These are phyloP conservation scores for Suillus placidus DNA, from an alignment of 768 basidiomycete species.

Conservation along the genomic window DNA sequence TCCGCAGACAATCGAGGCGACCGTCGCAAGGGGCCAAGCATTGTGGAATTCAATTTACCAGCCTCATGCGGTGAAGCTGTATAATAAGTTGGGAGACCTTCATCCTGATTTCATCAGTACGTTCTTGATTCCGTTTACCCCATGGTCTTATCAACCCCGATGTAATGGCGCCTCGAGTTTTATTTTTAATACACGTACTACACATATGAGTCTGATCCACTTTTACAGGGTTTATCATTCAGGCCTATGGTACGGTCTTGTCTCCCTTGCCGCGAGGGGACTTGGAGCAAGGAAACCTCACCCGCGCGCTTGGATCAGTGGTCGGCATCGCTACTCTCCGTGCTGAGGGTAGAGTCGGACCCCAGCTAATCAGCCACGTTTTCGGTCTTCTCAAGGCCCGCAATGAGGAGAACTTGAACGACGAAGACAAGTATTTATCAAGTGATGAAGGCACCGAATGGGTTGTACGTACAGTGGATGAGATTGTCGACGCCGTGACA, in stretches of 20 bases:
- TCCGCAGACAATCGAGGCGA: slow-evolving; percentile 67
- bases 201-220: slow-evolving; percentile 25
- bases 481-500: slow-evolving; percentile 74
- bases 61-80: slow-evolving; percentile 87
- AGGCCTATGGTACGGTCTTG: slow-evolving; percentile 79
- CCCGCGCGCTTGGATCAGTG: slow-evolving; percentile 81
- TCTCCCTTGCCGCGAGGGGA: slow-evolving; percentile 71
- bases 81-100: slow-evolving; percentile 82
- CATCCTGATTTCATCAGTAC: slow-evolving; percentile 94
- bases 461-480: slow-evolving; percentile 83
- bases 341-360: slow-evolving; percentile 81
- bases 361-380: slow-evolving; percentile 86
- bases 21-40: slow-evolving; percentile 63
- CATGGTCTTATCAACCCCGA: slow-evolving; percentile 37
- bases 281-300: slow-evolving; percentile 79
- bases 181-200: slow-evolving; percentile 32
- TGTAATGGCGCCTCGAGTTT: slow-evolving; percentile 35
- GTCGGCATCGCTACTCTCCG: slow-evolving; percentile 85
- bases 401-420: slow-evolving; percentile 54
- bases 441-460: slow-evolving; percentile 88
- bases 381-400: slow-evolving; percentile 90
- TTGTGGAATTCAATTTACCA: slow-evolving; percentile 89
- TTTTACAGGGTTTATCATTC: slow-evolving; percentile 78
- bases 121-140: slow-evolving; percentile 43
- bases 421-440: slow-evolving; percentile 79